phyloP scores from a whole-genome alignment of 2,329 filamentous ascomycete species.

The Trichocomaceae sp. region DNA sequence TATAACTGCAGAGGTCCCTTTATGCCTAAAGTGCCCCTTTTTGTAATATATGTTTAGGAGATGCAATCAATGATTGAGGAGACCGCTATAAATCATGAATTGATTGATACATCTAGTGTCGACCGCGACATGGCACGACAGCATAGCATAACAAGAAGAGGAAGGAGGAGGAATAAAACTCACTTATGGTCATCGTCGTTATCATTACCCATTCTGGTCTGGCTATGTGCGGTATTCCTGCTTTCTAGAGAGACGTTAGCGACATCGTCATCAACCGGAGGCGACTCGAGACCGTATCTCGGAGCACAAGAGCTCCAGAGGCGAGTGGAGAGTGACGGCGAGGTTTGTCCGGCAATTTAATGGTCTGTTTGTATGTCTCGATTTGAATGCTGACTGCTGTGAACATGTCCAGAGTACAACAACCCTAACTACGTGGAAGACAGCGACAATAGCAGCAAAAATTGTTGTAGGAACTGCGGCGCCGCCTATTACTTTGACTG shows the following conservation, averaged over 20 bases:
- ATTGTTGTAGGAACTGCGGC: slow-evolving; percentile 8
- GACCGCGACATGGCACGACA: neutral
- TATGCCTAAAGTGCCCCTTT: neutral
- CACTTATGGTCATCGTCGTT: neutral
- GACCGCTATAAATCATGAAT: neutral
- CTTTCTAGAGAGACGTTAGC: neutral
- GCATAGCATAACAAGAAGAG: neutral
- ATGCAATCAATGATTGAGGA: neutral
- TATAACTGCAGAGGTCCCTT: neutral
- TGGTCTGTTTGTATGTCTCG: too few species aligned
- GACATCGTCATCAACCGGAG: neutral
- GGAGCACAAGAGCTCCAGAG: neutral
- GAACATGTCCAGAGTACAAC: neutral
- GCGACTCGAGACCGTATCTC: neutral
- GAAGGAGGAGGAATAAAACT: neutral
- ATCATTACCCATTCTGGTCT: neutral
- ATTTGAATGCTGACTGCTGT: neutral
- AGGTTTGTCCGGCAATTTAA: neutral
- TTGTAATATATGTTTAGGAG: neutral
- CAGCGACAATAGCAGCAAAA: neutral
- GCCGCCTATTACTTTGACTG: slow-evolving; percentile 16
- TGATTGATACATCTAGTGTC: neutral
- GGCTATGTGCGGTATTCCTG: neutral
- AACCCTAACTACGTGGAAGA: neutral
- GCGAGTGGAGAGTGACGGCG: neutral